These are phyloP conservation scores for Kondoa subrosea DNA, from an alignment of 768 basidiomycete genomes.

Conservation along the genomic window DNA sequence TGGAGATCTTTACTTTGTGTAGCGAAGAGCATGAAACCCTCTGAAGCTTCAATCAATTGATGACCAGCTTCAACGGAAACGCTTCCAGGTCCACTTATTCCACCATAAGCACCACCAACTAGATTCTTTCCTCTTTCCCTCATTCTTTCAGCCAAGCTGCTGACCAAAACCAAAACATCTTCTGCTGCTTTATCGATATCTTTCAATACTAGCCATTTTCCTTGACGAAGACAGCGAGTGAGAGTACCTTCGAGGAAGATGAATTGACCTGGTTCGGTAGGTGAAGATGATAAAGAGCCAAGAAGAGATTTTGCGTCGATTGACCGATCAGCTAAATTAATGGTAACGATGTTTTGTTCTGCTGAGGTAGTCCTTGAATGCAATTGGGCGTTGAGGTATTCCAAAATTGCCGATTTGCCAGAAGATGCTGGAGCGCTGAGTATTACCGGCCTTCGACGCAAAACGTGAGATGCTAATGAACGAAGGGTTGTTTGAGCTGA, in stretches of 20 bases:
- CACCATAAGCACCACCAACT: slow-evolving; percentile 30
- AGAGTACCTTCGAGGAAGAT: slow-evolving; percentile 94
- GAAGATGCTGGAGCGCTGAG: slow-evolving; percentile 71
- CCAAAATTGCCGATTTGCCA: slow-evolving; percentile 66
- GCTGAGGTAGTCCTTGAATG: slow-evolving; percentile 37
- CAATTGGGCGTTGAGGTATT: slow-evolving; percentile 53
- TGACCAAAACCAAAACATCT: slow-evolving; percentile 74
- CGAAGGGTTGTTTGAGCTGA: slow-evolving; percentile 40
- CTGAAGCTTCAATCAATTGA: slow-evolving; percentile 50
- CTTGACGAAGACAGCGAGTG: slow-evolving; percentile 71
- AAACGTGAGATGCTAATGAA: slow-evolving; percentile 46
- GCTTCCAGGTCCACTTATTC: slow-evolving; percentile 47
- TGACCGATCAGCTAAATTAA: slow-evolving; percentile 88
- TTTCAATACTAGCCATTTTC: slow-evolving; percentile 81
- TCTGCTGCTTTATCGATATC: slow-evolving; percentile 78
- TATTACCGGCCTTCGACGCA: slow-evolving; percentile 59
- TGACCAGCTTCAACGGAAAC: slow-evolving; percentile 54
- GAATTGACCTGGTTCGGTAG: slow-evolving; percentile 64
- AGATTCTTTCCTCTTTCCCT: slow-evolving; percentile 28
- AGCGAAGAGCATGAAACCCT: slow-evolving; percentile 71
- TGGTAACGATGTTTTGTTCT: slow-evolving; percentile 46
- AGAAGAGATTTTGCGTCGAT: slow-evolving; percentile 82
- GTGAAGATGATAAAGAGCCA: slow-evolving; percentile 81
- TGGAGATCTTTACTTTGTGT: slow-evolving; percentile 57
- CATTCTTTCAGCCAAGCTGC: slow-evolving; percentile 57